Evolutionary conservation across 371 early-diverging fungal genomes (phyloP), one percentile per base, ranked within the genome.

Genomic region (Thermomucor indicae-seudaticae): DNA sequence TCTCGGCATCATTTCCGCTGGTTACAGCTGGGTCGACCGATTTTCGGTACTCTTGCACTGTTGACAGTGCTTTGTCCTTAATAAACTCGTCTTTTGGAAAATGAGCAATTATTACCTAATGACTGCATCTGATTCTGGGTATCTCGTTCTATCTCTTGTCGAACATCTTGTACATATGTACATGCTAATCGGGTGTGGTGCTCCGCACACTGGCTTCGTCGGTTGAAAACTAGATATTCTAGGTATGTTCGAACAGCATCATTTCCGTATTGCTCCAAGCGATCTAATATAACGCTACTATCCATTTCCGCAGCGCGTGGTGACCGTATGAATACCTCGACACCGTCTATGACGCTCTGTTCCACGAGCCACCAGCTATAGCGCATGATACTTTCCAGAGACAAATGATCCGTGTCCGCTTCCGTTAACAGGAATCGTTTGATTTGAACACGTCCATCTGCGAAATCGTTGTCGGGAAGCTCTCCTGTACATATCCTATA

Each of bases 301-400:
- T 84, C 76, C 73, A 88, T 81, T 32, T 73, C 65, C 0, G 63
- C 51, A 1, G 70, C 67, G n/a, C 72, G 70, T 28, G 76, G 76
- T 34, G 75, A 77, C 39, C 57, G 43, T n/a, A 65, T 62, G 48
- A 71, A 73, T 1, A 78, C 70, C 57, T 78, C 67, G 11, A 79
- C 67, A 39, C 78, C 80, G 35, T 67, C 71, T 11, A 28, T 30
- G 3, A 78, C 56, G 31, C 77, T 79, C 40, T 75, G 65, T 6
- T 70, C 61, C 12, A 80, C 67, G 6, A 87, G 47, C 82, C 83
- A 83, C 72, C 83, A 77, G 7, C 76, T 71, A 59, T 83, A 85
- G 8, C 78, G 65, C 57, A 75, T 67, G 6, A 86, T 57, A 0
- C 78, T 58, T 0, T 64, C 51, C 11, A 61, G 24, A 1, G 70